Base-by-base conservation (phyloP, 306 rosid species). In the Sophora flavescens region DNA sequence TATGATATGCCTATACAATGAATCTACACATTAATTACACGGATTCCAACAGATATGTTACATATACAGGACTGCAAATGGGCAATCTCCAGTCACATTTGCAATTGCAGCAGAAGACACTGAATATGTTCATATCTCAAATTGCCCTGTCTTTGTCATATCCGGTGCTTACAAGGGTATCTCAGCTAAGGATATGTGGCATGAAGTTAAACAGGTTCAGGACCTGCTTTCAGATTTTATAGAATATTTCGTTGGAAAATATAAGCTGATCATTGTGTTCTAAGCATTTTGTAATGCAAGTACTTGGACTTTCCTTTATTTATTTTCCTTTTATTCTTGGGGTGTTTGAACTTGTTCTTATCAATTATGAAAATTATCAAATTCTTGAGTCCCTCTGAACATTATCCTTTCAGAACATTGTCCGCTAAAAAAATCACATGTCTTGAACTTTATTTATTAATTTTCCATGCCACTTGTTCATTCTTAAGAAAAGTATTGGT, bases 31-130 rank as follows among this genome's bases (percentile, higher is more conserved):
- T 30, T 30, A 30, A 30, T 30, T 30, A 2, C 32, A 30, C 0
- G 32, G 32, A 30, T 30, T 30, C 32, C 32, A 30, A 30, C 32
- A 30, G 2, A 30, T 30, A 70, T 63, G 60, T 32, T 81, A 48
- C 75, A 48, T 53, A 58, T 69, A 62, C 90, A 94, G 96, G 91
- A 91, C 91, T 72, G 86, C 91, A 30, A 75, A 77, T 64, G 95
- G 82, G 68, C 85, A 6, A 47, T 73, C 93, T 61, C 96, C 97
- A 4, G 76, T 94, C 79, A 94, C 95, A 22, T 94, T 88, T 89
- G 98, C 96, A n/a, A 86, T 94, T 64, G 96, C 97, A 30, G 97
- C 93, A 35, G 82, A 89, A 86, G 90, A 91, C 88, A 89, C 85
- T 67, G 92, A 90, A 62, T 77, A 86, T 60, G 73, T 91, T 87